Base-by-base conservation (phyloP, 164 flowering plant species). In the Echeveria elegans region DNA sequence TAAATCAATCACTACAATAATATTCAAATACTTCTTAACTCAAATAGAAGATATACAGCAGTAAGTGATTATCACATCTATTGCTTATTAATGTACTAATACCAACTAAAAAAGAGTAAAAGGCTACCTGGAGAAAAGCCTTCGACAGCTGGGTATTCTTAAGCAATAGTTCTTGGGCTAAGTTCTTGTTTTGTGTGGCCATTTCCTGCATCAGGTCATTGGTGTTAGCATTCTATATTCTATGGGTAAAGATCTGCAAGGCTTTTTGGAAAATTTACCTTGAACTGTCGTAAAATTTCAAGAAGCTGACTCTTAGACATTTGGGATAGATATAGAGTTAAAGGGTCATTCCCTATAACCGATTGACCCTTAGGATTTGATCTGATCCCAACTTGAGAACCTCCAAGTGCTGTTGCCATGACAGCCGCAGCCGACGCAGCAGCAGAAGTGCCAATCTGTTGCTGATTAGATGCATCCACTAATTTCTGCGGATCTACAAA, bases 401-500 rank as follows among this genome's bases (percentile, higher is more conserved):
- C 85, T 77, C 96, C 93, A 66, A 91, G 85, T 70, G 92, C 87
- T 78, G 88, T 88, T 38, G 95, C 86, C 90, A 91, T 85, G 71
- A 83, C 82, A 53, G 85, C 72, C 69, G 93, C 91, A 70, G 99
- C 93, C 69, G 90, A 77, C 62, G 81, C 79, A 74, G 98, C 96
- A 45, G 81, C 64, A 50, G 84, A 86, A 70, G 84, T 79, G 73
- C 98, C 97, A 70, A 93, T 79, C 67, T 94, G 90, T 73, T 92
- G 96, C 64, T 83, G 77, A 52, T 79, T 71, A 72, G 71, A 43
- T 60, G 85, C 64, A 68, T 88, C 88, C 53, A 75, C 87, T 68
- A 40, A 86, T 72, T 82, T 89, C 67, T 75, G 83, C 68, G 82
- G 36, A 69, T 83, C 88, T 87, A 79, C 14, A 56, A 66, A 23